Conservation (phyloP, 805 yeast species). For the Candida schatavii region DNA sequence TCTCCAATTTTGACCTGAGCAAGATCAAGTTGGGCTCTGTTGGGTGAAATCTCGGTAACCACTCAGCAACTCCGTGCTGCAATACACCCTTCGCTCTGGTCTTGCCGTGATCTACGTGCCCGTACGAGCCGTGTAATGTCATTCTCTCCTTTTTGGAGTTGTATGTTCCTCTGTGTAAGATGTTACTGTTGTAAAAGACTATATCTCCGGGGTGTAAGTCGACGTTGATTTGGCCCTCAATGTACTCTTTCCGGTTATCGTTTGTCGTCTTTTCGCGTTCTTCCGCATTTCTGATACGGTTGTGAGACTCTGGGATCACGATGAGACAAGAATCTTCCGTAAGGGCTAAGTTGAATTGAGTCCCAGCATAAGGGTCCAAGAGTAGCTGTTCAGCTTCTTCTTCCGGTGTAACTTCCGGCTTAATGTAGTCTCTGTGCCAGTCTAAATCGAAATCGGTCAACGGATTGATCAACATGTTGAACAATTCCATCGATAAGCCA, state of each 20-base stretch:
- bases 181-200: slow-evolving; percentile 49
- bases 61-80: slow-evolving; percentile 50
- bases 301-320: slow-evolving; percentile 48
- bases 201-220: slow-evolving; percentile 48
- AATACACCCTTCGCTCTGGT: slow-evolving; percentile 49
- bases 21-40: slow-evolving; percentile 24
- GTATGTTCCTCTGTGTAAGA: slow-evolving; percentile 47
- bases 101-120: slow-evolving; percentile 40
- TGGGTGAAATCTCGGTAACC: slow-evolving; percentile 40
- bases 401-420: slow-evolving; percentile 43
- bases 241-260: slow-evolving; percentile 30
- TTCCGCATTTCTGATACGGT: slow-evolving; percentile 41
- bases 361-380: slow-evolving; percentile 42
- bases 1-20: slow-evolving; percentile 27
- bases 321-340: slow-evolving; percentile 46
- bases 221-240: slow-evolving; percentile 40
- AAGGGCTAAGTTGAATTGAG: slow-evolving; percentile 51
- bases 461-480: slow-evolving; percentile 53
- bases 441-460: slow-evolving; percentile 50
- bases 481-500: slow-evolving; percentile 44
- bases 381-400: slow-evolving; percentile 42
- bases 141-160: slow-evolving; percentile 35
- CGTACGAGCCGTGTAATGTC: slow-evolving; percentile 51
- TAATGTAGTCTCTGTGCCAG: slow-evolving; percentile 53
- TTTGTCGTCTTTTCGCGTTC: slow-evolving; percentile 41